Percentiles rank a stretch among this genome's conserved stretches.
Conservation (phyloP, 2,329 filamentous ascomycete genomes). For the Fusarium mangiferae region DNA sequence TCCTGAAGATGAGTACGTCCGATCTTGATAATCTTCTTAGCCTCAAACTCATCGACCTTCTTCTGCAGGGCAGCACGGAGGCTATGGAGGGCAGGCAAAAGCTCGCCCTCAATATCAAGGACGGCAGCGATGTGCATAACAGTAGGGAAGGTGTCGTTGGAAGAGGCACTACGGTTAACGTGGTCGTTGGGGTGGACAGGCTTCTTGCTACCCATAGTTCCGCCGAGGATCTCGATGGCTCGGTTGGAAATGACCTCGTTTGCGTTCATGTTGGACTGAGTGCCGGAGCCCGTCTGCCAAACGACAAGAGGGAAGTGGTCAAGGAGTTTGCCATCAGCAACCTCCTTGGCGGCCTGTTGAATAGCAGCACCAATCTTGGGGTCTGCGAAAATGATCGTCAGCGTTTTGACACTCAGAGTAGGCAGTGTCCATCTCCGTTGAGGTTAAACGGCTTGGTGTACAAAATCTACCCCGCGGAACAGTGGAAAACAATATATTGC, state of each 20-base stretch:
- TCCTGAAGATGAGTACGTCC: slow-evolving; percentile 97
- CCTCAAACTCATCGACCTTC: slow-evolving; percentile 89
- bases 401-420: not conserved
- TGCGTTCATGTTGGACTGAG: slow-evolving; percentile 99
- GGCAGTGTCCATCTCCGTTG: not conserved
- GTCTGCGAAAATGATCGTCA: slow-evolving; percentile 62
- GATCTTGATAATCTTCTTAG: slow-evolving; percentile 96
- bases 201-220: slow-evolving; percentile 95
- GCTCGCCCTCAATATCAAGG: slow-evolving; percentile 86
- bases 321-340: slow-evolving; percentile 90
- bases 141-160: slow-evolving; percentile 99
- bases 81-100: slow-evolving; percentile 84
- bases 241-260: slow-evolving; percentile 99
- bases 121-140: slow-evolving; percentile 99
- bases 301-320: slow-evolving; percentile 99
- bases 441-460: not conserved
- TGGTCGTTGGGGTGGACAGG: slow-evolving; percentile 99
- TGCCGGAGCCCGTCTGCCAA: slow-evolving; percentile 99
- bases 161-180: slow-evolving; percentile 98
- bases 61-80: slow-evolving; percentile 85
- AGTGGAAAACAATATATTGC: not conserved
- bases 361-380: slow-evolving; percentile 92
- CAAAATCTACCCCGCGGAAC: not conserved
- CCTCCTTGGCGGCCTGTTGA: slow-evolving; percentile 92
- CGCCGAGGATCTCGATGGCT: slow-evolving; percentile 96